Evolutionary conservation across 352 stramenopile species (phyloP).

Genomic region (Thalassiosira hispida): DNA sequence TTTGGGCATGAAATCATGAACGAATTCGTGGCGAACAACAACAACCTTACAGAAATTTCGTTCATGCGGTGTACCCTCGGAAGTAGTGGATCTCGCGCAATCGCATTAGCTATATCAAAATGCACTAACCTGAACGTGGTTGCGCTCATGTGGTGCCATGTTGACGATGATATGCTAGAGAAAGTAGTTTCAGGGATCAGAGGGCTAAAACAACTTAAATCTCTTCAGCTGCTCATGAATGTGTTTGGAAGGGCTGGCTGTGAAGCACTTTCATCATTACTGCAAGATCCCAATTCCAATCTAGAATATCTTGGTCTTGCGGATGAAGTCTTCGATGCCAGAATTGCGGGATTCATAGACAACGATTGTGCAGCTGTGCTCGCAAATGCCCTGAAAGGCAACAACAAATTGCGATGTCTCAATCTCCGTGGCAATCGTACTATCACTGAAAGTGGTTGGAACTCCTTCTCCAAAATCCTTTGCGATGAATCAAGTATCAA

Average conservation of each 20-base stretch:
- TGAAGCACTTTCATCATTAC: neutral
- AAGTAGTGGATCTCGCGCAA: neutral
- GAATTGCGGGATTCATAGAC: too few relatives aligned
- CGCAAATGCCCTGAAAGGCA: neutral
- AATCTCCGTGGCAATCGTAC: neutral
- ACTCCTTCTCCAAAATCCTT: slow-evolving; percentile 16
- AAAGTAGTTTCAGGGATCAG: neutral
- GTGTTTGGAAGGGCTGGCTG: slow-evolving; percentile 3
- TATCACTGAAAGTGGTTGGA: slow-evolving; percentile 1
- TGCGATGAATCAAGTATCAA: slow-evolving; percentile 14
- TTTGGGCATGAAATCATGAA: neutral
- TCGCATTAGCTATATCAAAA: too few relatives aligned
- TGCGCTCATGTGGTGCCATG: too few relatives aligned
- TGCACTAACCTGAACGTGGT: too few relatives aligned
- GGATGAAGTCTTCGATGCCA: neutral
- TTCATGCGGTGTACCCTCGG: neutral
- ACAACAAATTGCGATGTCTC: neutral
- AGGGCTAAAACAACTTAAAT: neutral
- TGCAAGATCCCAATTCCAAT: slow-evolving; percentile 5
- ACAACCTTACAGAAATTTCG: neutral
- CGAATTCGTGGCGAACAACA: neutral
- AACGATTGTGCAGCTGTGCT: neutral
- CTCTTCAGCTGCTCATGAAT: neutral
- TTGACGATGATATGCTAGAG: neutral
- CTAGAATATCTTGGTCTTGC: neutral